phyloP scores from a whole-genome alignment of 257 asterid species.

The Mitragyna speciosa region DNA sequence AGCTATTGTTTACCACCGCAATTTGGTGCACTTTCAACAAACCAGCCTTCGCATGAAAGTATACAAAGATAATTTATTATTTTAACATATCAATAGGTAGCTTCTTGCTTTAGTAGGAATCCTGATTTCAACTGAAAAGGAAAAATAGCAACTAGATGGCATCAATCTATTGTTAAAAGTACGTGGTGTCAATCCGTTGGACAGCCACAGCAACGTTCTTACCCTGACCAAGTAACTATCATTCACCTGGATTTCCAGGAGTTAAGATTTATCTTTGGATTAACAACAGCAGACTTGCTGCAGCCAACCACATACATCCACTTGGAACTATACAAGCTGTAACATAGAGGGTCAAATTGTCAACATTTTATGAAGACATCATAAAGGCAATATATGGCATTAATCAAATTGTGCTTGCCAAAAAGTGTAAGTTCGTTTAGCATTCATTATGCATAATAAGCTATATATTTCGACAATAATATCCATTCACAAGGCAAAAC shows the following conservation, averaged over 20 bases:
- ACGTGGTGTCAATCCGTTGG: background rate
- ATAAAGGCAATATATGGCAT: background rate
- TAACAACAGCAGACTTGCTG: too few relatives aligned
- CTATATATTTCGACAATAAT: background rate
- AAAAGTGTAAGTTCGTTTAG: background rate
- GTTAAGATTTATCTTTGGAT: too few relatives aligned
- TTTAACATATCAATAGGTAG: background rate
- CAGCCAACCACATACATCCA: background rate
- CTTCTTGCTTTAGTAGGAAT: background rate
- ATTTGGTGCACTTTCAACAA: background rate
- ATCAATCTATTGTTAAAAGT: too few relatives aligned
- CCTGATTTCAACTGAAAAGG: too few relatives aligned
- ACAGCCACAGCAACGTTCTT: background rate
- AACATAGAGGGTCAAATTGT: background rate
- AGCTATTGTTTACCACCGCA: background rate
- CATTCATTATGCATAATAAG: background rate
- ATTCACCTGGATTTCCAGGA: background rate
- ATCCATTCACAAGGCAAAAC: background rate
- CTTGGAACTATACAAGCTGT: background rate
- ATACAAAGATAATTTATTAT: too few relatives aligned
- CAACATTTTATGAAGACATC: background rate
- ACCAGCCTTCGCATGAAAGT: background rate
- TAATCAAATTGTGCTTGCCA: background rate
- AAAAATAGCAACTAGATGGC: background rate
- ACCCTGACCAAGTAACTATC: too few relatives aligned